Base-by-base conservation (phyloP, 768 basidiomycete genomes). In the Stropharia rugosoannulata region DNA sequence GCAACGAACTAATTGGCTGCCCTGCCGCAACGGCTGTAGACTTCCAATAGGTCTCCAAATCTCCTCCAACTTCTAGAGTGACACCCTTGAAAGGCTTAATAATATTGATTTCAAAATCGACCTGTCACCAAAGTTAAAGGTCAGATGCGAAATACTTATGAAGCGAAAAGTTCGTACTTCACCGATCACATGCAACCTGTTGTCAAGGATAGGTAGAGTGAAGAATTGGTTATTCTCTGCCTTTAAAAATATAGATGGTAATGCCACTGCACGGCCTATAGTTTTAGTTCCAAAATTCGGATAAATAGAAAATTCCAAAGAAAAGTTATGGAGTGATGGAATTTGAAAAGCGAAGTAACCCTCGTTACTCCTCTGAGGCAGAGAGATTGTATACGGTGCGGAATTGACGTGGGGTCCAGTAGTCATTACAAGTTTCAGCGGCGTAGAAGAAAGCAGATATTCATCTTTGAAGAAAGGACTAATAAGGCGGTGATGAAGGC, bases 31-130 rank as follows among this genome's bases (percentile, higher is more conserved):
- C 72, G 29, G 76, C 76, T 16, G 87, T 84, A 2, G 95, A 95
- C 73, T 98, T 98, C 97, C 97, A 99, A 70, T 99, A 99, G 0
- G 96, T 99, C 74, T 98, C 95, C 27, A 98, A 83, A 49, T 91
- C 86, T 22, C 97, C 96, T 19, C 95, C 95, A 52, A 98, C 89
- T 72, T 95, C 93, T 11, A 98, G 80, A 55, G 93, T 93, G 47
- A 94, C 93, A 2, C 92, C 94, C 55, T 87, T 85, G 73, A 98
- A 98, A 1, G 94, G 90, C 8, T 86, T 88, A 58, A 96, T 85
- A 55, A 95, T 82, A 63, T 85, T 90, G 32, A 93, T 79, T 64
- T 93, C 93, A 70, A 98, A 95, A 48, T 87, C 84, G 19, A 98
- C 88, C 92, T 95, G 56, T 32, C 12, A 22, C 22, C 19, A 35